Evolutionary conservation across 805 yeast genomes (phyloP), one percentile per base, ranked within the genome.

Genomic region (Candida qinlingensis): DNA sequence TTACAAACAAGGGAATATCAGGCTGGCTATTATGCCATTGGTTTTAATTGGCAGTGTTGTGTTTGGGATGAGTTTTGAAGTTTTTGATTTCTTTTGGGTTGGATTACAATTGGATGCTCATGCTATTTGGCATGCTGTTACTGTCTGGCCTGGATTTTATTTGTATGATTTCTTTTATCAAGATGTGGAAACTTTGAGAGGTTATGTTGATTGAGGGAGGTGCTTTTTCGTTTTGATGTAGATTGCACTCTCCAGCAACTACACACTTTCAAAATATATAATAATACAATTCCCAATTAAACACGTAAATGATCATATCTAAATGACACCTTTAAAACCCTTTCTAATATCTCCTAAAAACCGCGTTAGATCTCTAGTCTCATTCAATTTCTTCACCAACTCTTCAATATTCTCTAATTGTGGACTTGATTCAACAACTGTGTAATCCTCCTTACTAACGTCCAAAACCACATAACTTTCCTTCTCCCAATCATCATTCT

Each of bases 81-180:
- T 92, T 36, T 86, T 90, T 66, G 99, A 92, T 66, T 94, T 94
- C 63, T 78, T 95, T 5, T 94, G 87, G 12, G 62, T 85, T 37
- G 69, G 59, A 44, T 85, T 76, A 56, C 73, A 87, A 37, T 58
- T 94, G 0, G 99, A 94, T 67, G 96, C 97, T 0, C 99, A 94
- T 66, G 81, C 97, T 0, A 60, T 92, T 37, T 94, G 99, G 99
- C 99, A 94, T 64, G 74, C 86, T 29, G 79, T 87, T 25, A 94
- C 99, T 0, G 81, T 91, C 2, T 64, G 88, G 60, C 98, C 98
- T 0, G 80, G 92, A 0, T 68, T 79, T 49, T 76, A 78, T 52
- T 79, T 96, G 80, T 91, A 85, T 63, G 78, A 76, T 39, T 85
- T 77, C 57, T 72, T 79, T 66, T 62, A 73, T 5, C 60, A 62